Base-by-base conservation (phyloP, 495 filamentous ascomycete genomes). In the Corynascus novoguineensis region DNA sequence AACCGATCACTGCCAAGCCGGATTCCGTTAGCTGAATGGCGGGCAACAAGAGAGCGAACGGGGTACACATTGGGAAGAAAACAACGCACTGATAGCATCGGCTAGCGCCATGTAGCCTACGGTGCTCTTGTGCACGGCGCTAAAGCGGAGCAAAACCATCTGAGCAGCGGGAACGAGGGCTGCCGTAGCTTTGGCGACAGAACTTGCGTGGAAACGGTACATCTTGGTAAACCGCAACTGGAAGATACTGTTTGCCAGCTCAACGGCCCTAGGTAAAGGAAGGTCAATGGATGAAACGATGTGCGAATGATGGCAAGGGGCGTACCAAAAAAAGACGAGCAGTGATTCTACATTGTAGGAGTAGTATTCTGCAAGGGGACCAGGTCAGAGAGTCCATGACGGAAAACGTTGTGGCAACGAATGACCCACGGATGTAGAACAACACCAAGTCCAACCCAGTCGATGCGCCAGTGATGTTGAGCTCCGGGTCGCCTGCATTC, bases 271-370 rank as follows among this genome's bases (percentile, higher is more conserved):
- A n/a, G 40, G 38, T 22, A 12, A 25, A 44, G 19, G 46, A 25
- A 44, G 19, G 46, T 58, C 29, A 58, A 38, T 35, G 7, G 28
- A 37, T 17, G 32, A 11, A 41, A 10, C 8, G 46, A 22, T 24
- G 8, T 0, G 10, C 17, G 17, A 29, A 4, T 1, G n/a, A 41
- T 41, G 37, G 22, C 4, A 25, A 14, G 35, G 15, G 42, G 53
- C 65, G 27, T 54, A 69, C 71, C 77, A 79, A 52, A 76, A 79
- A 7, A 77, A 57, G 2, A 77, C 68, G 15, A 76, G 66, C 55
- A 77, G 57, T n/a, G 73, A 64, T 53, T 77, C 73, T 15, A 73
- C 73, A 66, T 78, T 78, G 60, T 79, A 79, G 6, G 64, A 70
- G 46, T 78, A 79, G 46, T 75, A 79, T 58, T 77, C 75, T 78